Base-by-base conservation (phyloP, 129 eudicot species). In the Ambrosia trifida region DNA sequence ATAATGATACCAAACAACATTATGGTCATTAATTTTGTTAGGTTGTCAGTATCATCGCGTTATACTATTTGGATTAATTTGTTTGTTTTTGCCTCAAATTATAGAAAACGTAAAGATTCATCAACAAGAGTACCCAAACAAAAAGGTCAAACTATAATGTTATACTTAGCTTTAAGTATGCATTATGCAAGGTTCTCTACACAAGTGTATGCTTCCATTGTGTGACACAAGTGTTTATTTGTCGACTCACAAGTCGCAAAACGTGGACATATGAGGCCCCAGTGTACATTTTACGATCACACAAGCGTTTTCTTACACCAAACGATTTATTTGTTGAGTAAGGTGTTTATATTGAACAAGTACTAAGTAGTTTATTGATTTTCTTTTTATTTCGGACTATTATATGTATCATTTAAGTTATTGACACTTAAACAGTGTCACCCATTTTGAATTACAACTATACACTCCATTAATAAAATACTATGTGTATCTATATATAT, bases 11-110 rank as follows among this genome's bases (percentile, higher is more conserved):
- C n/a, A 71, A 50, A 11, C 16, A 61, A 54, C 61, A 43, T 31
- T 51, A 70, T 76, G 44, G 12, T 64, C 46, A 54, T 72, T 72
- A 72, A 64, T 53, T 52, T 76, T 65, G 82, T 64, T 78, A 61
- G 78, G 82, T 72, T 72, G 82, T 78, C 82, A 18, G 20, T 45
- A 62, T 78, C 73, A 78, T 63, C 49, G 38, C 38, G 47, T 64
- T 77, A 50, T 49, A 64, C 59, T 67, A 66, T 56, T 63, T 10
- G 35, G 50, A 28, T 61, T 40, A 49, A 32, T n/a, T 52, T 19
- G 10, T 38, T 75, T 50, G 60, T 12, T 50, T 33, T 17, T 51
- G 32, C 59, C 5, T 52, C 41, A 60, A 12, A 24, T 36, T 38
- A 49, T 61, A 69, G 35, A 49, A 60, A 70, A 63, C 56, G 36